These are phyloP conservation scores for Neofusicoccum laricinum DNA, from an alignment of 2,329 filamentous ascomycete species.

Conservation along the genomic window DNA sequence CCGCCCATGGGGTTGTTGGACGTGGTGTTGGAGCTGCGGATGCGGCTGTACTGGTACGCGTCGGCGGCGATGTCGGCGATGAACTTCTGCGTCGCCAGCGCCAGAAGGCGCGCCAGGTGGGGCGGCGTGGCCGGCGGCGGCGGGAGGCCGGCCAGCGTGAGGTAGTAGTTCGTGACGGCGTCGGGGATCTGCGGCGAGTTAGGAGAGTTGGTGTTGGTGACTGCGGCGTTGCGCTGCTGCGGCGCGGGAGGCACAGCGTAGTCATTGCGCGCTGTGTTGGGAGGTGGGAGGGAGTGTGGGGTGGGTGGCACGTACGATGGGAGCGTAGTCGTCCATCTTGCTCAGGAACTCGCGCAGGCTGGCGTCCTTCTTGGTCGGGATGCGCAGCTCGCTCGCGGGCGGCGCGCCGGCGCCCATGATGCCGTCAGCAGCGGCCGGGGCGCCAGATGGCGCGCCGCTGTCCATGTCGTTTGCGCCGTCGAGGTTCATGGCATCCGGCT, in stretches of 20 bases:
- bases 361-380: conserved; percentile 83
- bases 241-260: background rate
- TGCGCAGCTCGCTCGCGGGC: conserved; percentile 54
- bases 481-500: conserved; percentile 39
- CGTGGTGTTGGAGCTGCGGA: conserved; percentile 87
- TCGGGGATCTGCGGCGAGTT: conserved; percentile 73
- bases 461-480: conserved; percentile 40
- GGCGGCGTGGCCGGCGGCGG: conserved; percentile 88
- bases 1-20: conserved; percentile 90
- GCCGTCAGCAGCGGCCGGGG: conserved; percentile 37
- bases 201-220: background rate
- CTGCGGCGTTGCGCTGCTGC: conserved; percentile 16
- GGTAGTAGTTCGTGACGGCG: conserved; percentile 96
- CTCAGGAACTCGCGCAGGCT: conserved; percentile 87
- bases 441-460: conserved; percentile 17
- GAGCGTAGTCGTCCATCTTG: conserved; percentile 98
- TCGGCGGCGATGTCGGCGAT: conserved; percentile 96
- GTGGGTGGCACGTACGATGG: conserved; percentile 66
- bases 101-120: conserved; percentile 86
- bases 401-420: conserved; percentile 41
- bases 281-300: background rate
- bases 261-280: background rate
- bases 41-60: conserved; percentile 95
- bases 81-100: conserved; percentile 98
- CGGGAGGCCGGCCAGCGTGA: conserved; percentile 90